phyloP scores from a whole-genome alignment of 768 basidiomycete genomes.

The Sistotremastrum suecicum region DNA sequence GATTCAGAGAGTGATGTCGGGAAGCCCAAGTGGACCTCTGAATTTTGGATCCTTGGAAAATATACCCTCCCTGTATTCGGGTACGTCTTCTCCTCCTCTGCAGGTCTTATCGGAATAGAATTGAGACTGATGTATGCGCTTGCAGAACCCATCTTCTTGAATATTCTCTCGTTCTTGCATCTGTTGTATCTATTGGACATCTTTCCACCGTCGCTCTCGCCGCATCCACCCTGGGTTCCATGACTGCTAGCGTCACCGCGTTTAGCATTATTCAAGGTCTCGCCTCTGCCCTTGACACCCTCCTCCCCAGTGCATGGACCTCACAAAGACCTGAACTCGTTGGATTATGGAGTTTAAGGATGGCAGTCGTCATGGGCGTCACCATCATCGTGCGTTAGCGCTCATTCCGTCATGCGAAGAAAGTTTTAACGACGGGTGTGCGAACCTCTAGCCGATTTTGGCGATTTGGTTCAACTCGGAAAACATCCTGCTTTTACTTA shows the following conservation, averaged over 20 bases:
- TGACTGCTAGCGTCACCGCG: conserved; percentile 60
- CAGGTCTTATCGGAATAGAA: not conserved
- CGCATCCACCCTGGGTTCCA: conserved; percentile 58
- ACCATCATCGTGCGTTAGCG: conserved; percentile 40
- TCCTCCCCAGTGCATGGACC: conserved; percentile 93
- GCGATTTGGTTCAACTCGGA: conserved; percentile 79
- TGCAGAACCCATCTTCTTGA: conserved; percentile 66
- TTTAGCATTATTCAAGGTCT: conserved; percentile 77
- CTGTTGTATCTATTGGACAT: conserved; percentile 83
- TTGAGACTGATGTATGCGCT: conserved; percentile 1
- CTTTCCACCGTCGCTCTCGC: conserved; percentile 83
- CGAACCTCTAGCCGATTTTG: conserved; percentile 31
- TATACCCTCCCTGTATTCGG: conserved; percentile 63
- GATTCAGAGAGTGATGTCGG: conserved; percentile 21
- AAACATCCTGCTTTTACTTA: conserved; percentile 53
- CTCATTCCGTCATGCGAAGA: not conserved
- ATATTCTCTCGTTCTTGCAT: conserved; percentile 71
- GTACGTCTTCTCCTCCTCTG: conserved; percentile 25
- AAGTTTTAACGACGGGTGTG: not conserved
- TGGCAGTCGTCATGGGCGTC: conserved; percentile 51
- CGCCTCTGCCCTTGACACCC: conserved; percentile 75
- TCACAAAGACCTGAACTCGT: conserved; percentile 71
- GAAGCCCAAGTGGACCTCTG: conserved; percentile 19
- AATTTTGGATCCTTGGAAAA: conserved; percentile 39
- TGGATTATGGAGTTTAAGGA: conserved; percentile 83